Evolutionary conservation across 306 rosid genomes (phyloP), one percentile per base, ranked within the genome.

Genomic region (Canavalia ensiformis): DNA sequence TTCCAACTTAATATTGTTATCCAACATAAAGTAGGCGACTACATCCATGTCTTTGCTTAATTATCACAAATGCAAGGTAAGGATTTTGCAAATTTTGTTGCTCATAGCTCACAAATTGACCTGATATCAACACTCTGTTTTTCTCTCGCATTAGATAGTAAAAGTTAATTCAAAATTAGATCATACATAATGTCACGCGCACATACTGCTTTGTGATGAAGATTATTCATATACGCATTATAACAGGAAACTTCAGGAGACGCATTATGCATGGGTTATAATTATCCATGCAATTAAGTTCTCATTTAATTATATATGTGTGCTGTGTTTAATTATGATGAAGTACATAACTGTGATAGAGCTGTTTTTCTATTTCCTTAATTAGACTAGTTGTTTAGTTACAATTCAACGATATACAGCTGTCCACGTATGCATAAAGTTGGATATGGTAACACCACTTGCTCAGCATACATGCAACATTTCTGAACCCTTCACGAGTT

Each of bases 401-500:
- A n/a, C 9, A 46, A 7, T 33, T 31, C 37, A 67, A 8, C 44
- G n/a, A 39, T 28, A 51, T 31, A 29, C 25, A 66, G 28, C 8
- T 30, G 65, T 68, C 52, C 72, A 47, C 18, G 60, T 42, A 68
- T 46, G 46, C 34, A 4, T 49, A 68, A 68, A 76, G 51, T 50
- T 69, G 46, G 74, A 29, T 71, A 41, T 69, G 74, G 57, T 28
- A 18, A 68, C 1, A 68, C 49, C 60, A 83, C 57, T 62, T 80
- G 75, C 33, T 70, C 30, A 56, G 29, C 8, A 54, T 66, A 13
- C 84, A 81, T 81, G 84, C 60, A 71, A 28, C 34, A 74, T 60
- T 45, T 74, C 75, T 46, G 86, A 78, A 54, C 29, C 62, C 62
- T 62, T 86, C 89, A 86, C 88, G 88, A 86, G 86, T 62, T 41